A percentile compares a stretch with the other conserved stretches of the same genome.
Conservation (phyloP, 257 asterid genomes). For the Petunia secreta region DNA sequence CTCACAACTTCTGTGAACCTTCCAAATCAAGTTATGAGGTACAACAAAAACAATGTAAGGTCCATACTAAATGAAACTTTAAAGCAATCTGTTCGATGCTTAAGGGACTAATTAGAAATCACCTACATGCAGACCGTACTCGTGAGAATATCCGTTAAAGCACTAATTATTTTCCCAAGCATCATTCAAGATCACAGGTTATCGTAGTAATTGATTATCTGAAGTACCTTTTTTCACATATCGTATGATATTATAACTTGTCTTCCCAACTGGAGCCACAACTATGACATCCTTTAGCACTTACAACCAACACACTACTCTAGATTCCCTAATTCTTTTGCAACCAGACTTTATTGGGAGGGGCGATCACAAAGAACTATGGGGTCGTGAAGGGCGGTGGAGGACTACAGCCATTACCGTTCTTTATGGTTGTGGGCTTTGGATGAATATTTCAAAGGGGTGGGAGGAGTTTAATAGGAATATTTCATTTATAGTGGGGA, state of each 20-base stretch:
- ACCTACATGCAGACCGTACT: background rate
- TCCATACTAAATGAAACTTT: background rate
- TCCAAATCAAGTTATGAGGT: background rate
- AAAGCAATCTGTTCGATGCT: background rate
- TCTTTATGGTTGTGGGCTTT: background rate
- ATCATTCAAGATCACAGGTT: background rate
- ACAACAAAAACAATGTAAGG: background rate
- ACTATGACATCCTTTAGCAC: constrained; percentile 4
- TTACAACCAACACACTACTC: background rate
- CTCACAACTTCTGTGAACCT: constrained; percentile 6
- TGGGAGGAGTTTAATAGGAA: too few species aligned
- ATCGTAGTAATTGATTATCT: background rate
- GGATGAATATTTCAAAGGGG: background rate
- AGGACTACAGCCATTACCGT: too few species aligned
- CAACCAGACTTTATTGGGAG: too few species aligned
- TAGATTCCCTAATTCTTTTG: background rate
- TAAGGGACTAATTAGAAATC: background rate
- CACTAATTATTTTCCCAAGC: constrained; percentile 12
- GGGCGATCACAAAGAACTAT: too few species aligned
- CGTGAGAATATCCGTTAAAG: background rate
- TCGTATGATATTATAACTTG: background rate
- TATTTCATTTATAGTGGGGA: too few species aligned
- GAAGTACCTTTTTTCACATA: background rate
- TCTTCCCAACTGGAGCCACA: background rate
- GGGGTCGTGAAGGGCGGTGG: too few species aligned